These are phyloP conservation scores for Ministeria vibrans DNA, from an alignment of 78 protist genomes.

Conservation along the genomic window DNA sequence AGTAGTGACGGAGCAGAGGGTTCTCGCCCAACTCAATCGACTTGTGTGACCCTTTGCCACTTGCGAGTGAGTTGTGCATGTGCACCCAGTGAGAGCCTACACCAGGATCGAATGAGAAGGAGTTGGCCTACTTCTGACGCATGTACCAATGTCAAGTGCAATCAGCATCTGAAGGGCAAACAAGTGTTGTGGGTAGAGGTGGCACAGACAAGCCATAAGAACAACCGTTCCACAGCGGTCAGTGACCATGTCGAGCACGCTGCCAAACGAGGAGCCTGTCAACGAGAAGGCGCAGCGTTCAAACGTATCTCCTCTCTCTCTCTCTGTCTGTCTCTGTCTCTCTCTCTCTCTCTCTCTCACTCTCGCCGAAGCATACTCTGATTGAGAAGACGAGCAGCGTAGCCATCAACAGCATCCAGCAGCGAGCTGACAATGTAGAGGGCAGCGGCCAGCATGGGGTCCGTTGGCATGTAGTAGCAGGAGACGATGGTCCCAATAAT, in stretches of 20 bases:
- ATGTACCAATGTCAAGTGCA: conserved; percentile 23
- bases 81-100: conserved; percentile 42
- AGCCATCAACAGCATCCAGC: conserved; percentile 45
- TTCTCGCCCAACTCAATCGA: not conserved
- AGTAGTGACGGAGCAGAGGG: conserved; percentile 11
- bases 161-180: not conserved
- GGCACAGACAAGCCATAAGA: conserved; percentile 9
- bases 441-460: not conserved
- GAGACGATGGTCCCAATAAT: not conserved
- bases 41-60: not conserved
- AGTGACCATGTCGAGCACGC: conserved; percentile 50
- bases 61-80: conserved; percentile 12
- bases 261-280: conserved; percentile 23
- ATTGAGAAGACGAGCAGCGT: conserved; percentile 26
- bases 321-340: too few species aligned
- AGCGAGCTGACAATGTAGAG: not conserved
- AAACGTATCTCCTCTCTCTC: too few species aligned
- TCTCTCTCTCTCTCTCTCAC: too few species aligned
- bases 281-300: too few species aligned
- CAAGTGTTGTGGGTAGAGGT: not conserved
- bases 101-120: too few species aligned
- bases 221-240: conserved; percentile 30
- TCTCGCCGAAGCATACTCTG: not conserved
- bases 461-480: not conserved
- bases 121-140: too few species aligned